Evolutionary conservation across 2,329 filamentous ascomycete genomes (phyloP).

Genomic region (Helotiales sp.): DNA sequence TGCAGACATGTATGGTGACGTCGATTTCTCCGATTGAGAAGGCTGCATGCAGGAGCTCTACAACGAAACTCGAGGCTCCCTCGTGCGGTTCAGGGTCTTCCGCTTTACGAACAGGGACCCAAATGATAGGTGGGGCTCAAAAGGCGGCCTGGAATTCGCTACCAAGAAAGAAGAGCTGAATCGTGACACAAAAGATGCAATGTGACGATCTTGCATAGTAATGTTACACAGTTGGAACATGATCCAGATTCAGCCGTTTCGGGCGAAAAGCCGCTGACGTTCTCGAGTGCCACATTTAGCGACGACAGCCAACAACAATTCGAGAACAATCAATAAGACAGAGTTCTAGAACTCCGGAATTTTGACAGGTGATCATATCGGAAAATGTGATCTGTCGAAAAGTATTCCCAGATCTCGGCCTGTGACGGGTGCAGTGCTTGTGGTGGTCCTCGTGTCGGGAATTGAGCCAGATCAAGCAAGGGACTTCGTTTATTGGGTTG

Average conservation of each 20-base stretch:
- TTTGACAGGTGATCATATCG: background rate
- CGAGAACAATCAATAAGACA: background rate
- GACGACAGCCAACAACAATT: background rate
- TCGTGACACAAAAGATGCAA: background rate
- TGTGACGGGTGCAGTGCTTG: background rate
- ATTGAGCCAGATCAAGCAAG: background rate
- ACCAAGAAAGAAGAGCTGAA: background rate
- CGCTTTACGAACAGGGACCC: background rate
- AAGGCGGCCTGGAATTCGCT: background rate
- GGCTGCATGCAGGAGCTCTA: background rate
- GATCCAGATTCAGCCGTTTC: background rate
- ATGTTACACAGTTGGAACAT: background rate
- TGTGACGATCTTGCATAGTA: background rate
- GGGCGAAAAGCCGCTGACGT: background rate
- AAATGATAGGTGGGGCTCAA: background rate
- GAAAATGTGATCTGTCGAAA: constrained; percentile 1
- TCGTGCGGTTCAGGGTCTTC: constrained; percentile 7
- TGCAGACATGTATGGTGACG: background rate
- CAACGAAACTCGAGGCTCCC: background rate
- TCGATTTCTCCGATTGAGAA: background rate
- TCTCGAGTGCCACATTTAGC: background rate
- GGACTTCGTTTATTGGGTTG: background rate
- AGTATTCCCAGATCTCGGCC: background rate
- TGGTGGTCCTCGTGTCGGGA: background rate
- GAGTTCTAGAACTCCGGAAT: background rate